A percentile compares a stretch with the other conserved stretches of the same genome.
Conservation (phyloP, 2,329 filamentous ascomycete genomes). For the Stromatinia cepivora region DNA sequence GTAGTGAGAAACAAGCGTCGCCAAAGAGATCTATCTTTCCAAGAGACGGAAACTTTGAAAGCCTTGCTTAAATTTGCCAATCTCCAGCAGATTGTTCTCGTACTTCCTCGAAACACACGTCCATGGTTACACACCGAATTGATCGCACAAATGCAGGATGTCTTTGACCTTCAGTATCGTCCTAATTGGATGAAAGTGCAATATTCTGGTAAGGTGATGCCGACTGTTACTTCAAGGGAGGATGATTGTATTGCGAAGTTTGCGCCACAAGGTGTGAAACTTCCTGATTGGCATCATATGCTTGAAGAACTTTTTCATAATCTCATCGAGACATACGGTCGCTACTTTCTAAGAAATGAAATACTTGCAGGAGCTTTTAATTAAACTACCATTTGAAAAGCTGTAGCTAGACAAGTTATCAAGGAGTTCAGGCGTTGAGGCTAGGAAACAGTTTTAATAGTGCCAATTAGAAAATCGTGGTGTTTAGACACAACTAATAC, state of each 20-base stretch:
- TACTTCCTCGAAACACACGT: neutral
- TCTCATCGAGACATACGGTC: too few relatives aligned
- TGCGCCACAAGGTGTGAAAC: neutral
- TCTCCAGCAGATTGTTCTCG: neutral
- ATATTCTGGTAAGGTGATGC: neutral
- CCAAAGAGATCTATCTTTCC: neutral
- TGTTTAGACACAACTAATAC: too few relatives aligned
- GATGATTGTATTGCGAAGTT: neutral
- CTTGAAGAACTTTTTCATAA: neutral
- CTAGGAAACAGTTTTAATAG: too few relatives aligned
- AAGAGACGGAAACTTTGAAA: neutral
- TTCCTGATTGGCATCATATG: neutral
- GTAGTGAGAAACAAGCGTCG: neutral
- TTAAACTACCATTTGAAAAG: too few relatives aligned
- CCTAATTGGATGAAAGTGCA: neutral
- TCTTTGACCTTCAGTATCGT: neutral
- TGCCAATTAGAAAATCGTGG: too few relatives aligned
- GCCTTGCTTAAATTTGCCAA: neutral
- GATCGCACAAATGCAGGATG: neutral
- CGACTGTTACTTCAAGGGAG: neutral
- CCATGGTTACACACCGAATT: neutral
- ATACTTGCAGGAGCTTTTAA: too few relatives aligned
- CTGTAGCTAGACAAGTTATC: too few relatives aligned
- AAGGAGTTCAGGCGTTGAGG: too few relatives aligned
- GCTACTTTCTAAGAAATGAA: too few relatives aligned